Percentiles rank a stretch among this genome's conserved stretches.
Evolutionary conservation across 257 asterid species (phyloP).

Genomic region (Solanum gandarillasii): DNA sequence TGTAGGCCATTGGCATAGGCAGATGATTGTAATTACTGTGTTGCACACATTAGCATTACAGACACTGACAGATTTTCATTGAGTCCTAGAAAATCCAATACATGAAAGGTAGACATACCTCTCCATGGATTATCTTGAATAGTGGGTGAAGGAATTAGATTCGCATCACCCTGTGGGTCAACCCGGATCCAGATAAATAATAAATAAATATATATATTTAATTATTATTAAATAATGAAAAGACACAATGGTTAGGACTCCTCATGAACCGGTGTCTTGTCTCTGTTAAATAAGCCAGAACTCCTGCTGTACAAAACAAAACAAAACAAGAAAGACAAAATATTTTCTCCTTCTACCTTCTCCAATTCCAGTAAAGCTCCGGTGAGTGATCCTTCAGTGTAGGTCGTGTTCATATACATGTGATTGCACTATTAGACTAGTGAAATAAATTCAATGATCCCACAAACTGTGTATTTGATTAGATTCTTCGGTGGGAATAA

Average conservation of each 20-base stretch:
- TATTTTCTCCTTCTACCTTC: not conserved
- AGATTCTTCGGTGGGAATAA: not conserved
- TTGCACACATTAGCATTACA: not conserved
- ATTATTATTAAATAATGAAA: too few species aligned
- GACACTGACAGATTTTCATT: not conserved
- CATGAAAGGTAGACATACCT: not conserved
- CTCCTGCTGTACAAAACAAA: not conserved
- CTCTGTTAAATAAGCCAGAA: too few species aligned
- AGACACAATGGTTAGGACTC: not conserved
- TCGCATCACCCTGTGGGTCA: not conserved
- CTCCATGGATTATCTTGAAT: not conserved
- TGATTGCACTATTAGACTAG: not conserved
- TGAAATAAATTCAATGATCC: not conserved
- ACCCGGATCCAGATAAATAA: not conserved
- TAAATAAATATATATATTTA: too few species aligned
- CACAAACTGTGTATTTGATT: too few species aligned
- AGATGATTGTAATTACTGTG: not conserved
- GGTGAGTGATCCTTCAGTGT: not conserved
- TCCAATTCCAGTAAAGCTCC: not conserved
- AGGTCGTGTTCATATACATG: not conserved
- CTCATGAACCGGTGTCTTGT: not conserved
- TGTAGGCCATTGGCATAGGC: not conserved
- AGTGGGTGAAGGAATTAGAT: not conserved
- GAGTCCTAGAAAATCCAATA: not conserved
- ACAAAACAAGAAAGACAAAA: not conserved